These are phyloP conservation scores for Penicillium fimorum DNA, from an alignment of 495 filamentous ascomycete species.

Conservation along the genomic window DNA sequence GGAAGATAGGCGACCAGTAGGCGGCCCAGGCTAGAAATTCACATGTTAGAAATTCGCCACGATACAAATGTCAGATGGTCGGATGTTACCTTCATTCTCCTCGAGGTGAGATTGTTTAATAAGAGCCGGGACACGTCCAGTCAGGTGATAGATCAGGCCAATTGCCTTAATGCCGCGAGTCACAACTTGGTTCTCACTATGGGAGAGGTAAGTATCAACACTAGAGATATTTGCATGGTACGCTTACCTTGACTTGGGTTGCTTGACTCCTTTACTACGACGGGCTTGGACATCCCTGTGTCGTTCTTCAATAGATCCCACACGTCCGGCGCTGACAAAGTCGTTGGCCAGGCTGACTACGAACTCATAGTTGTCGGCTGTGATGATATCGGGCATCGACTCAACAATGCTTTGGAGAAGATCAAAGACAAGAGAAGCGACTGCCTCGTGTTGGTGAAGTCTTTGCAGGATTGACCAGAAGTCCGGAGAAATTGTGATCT, in stretches of 20 bases:
- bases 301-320: constrained; percentile 78
- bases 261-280: constrained; percentile 52
- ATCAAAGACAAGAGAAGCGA: constrained; percentile 75
- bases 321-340: constrained; percentile 80
- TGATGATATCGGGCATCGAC: constrained; percentile 69
- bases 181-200: constrained; percentile 71
- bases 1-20: constrained; percentile 96
- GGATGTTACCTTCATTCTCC: constrained; percentile 66
- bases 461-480: constrained; percentile 92
- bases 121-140: constrained; percentile 72
- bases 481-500: constrained; percentile 93
- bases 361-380: constrained; percentile 92
- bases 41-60: constrained; percentile 14
- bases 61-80: background rate
- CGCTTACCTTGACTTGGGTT: constrained; percentile 59
- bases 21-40: constrained; percentile 77
- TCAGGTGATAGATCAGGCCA: constrained; percentile 74
- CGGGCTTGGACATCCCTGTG: constrained; percentile 61
- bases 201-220: constrained; percentile 13
- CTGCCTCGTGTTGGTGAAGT: constrained; percentile 63
- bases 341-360: constrained; percentile 80
- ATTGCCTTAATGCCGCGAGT: constrained; percentile 77
- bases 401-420: constrained; percentile 72
- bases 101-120: constrained; percentile 94
- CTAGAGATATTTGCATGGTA: constrained; percentile 1